phyloP scores from a whole-genome alignment of 345 rosid genomes.

The Atalantia buxifolia region DNA sequence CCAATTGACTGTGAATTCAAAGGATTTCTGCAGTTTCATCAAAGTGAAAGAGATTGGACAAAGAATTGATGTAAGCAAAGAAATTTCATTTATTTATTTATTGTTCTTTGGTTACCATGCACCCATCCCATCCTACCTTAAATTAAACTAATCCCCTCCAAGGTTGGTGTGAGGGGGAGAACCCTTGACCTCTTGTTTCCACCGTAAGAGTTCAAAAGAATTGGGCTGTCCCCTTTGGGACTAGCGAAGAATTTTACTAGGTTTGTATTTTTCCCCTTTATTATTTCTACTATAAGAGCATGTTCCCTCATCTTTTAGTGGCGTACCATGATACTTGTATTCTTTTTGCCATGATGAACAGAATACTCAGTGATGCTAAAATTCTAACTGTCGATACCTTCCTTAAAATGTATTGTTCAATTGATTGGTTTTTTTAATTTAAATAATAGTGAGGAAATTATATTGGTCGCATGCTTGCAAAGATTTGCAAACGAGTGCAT shows the following conservation, averaged over 20 bases:
- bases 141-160: too few species aligned
- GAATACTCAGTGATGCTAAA: not conserved
- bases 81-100: not conserved
- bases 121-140: too few species aligned
- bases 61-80: slow-evolving; percentile 42
- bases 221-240: too few species aligned
- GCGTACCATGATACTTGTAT: slow-evolving; percentile 1
- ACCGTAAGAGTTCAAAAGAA: too few species aligned
- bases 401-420: not conserved
- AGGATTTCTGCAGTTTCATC: slow-evolving; percentile 46
- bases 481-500: not conserved
- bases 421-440: not conserved
- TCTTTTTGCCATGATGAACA: not conserved
- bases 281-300: not conserved
- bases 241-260: too few species aligned
- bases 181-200: too few species aligned
- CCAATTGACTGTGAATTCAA: slow-evolving; percentile 42
- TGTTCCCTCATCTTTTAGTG: not conserved
- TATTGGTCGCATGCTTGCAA: not conserved
- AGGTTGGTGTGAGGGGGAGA: too few species aligned
- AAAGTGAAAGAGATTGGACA: slow-evolving; percentile 53
- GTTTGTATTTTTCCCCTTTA: not conserved
- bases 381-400: not conserved
- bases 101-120: not conserved
- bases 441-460: not conserved